Base-by-base conservation (phyloP, 1,139 yeast species). In the Pichia sp. region DNA sequence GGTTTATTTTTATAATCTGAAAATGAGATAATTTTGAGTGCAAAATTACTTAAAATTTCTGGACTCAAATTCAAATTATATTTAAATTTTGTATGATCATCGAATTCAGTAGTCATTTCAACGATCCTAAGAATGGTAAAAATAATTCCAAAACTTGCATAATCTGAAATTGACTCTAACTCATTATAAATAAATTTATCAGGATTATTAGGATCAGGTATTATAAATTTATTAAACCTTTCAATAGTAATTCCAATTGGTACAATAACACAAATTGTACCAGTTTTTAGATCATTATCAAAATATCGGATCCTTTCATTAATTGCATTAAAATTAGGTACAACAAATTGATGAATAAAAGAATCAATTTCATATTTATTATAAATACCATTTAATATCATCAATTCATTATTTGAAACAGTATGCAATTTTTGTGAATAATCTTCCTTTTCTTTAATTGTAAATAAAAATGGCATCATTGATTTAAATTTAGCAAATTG, bases 221-320 rank as follows among this genome's bases (percentile, higher is more conserved):
- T 38, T 30, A 51, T 46, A 16, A 37, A 39, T 5, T 25, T 8
- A 11, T 42, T 32, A 7, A 53, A 42, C 6, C 22, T 19, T 4
- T 30, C 15, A 14, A 38, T 31, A 4, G 45, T n/a, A n/a, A 24
- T n/a, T 2, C 23, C 15, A 20, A 40, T 24, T 18, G 48, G 46
- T 5, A 53, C n/a, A 10, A 46, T 29, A 3, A 33, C 35, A 30
- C 42, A 33, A 20, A 45, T 38, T 8, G 48, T 25, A 1, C 47
- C 32, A 10, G 11, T 13, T 24, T 46, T 47, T n/a, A 53, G 24
- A 20, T 50, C 35, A 7, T 18, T 16, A 6, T 35, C 43, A 26
- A 51, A 51, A 30, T 40, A 49, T 1, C 31, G 33, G 5, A 55
- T 13, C 34, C 53, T 36, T 31, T 54, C 56, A 7, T 31, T n/a